Evolutionary conservation across 176 grass and related monocot species (phyloP).

Genomic region (Dendrocalamus sinicus): DNA sequence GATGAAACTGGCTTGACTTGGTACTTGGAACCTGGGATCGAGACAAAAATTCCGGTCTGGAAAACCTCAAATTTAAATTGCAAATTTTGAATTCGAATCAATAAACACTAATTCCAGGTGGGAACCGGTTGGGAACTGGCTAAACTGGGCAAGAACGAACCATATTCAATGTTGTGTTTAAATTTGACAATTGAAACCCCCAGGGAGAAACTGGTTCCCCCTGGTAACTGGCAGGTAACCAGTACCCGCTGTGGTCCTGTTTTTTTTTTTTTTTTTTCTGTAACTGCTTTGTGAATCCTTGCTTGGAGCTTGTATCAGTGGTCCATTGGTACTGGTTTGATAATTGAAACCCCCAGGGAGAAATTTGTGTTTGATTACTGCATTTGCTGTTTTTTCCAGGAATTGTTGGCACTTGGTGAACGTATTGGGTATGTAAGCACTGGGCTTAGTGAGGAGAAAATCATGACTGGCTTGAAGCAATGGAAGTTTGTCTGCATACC

Average conservation of each 20-base stretch:
- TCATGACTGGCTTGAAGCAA: slow-evolving; percentile 63
- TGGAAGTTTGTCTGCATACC: slow-evolving; percentile 50
- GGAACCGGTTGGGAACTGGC: neutral
- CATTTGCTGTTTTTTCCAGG: slow-evolving; percentile 44
- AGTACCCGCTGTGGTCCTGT: neutral
- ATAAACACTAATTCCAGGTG: neutral
- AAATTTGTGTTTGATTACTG: slow-evolving; percentile 35
- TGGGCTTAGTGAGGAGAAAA: slow-evolving; percentile 72
- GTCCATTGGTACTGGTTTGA: neutral
- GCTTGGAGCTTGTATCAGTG: neutral
- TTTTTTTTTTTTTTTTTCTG: neutral
- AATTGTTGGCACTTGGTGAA: slow-evolving; percentile 80
- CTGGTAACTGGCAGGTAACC: neutral
- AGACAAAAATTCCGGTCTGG: neutral
- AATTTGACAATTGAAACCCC: neutral
- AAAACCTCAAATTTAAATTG: neutral
- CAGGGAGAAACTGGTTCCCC: neutral
- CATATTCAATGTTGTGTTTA: neutral
- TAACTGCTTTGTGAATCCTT: neutral
- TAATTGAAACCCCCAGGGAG: too few species aligned
- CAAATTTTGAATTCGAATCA: neutral
- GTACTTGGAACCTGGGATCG: neutral
- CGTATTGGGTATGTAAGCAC: slow-evolving; percentile 82
- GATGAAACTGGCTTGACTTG: neutral
- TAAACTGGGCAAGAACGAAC: neutral